A percentile compares a stretch with the other conserved stretches of the same genome.
phyloP scores from a whole-genome alignment of 2,329 filamentous ascomycete species.

The Sclerotinia sclerotiorum region DNA sequence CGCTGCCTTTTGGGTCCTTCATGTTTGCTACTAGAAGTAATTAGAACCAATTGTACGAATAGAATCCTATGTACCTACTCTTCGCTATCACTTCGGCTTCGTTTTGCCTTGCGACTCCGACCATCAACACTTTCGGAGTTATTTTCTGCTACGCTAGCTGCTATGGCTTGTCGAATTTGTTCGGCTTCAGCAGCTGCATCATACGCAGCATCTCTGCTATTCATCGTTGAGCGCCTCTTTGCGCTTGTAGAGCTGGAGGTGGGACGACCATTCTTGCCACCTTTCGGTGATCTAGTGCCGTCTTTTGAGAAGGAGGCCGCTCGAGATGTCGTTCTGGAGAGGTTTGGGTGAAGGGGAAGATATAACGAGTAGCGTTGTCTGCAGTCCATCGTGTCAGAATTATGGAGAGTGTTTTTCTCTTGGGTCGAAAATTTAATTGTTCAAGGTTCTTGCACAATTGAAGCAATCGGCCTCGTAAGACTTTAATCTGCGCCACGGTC shows the following conservation, averaged over 20 bases:
- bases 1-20: slow-evolving; percentile 77
- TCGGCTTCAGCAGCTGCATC: slow-evolving; percentile 73
- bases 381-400: slow-evolving; percentile 44
- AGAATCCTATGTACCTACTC: slow-evolving; percentile 63
- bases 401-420: slow-evolving; percentile 21
- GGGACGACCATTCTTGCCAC: slow-evolving; percentile 55
- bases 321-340: slow-evolving; percentile 57
- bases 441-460: slow-evolving; percentile 24
- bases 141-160: slow-evolving; percentile 84
- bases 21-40: slow-evolving; percentile 57
- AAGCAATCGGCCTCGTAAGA: slow-evolving; percentile 40
- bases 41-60: slow-evolving; percentile 26
- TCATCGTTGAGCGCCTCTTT: slow-evolving; percentile 94
- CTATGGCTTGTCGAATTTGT: slow-evolving; percentile 81
- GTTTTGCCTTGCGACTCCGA: slow-evolving; percentile 68
- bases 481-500: slow-evolving; percentile 40
- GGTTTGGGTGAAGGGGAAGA: slow-evolving; percentile 55
- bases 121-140: slow-evolving; percentile 46
- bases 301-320: slow-evolving; percentile 68
- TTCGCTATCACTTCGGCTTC: slow-evolving; percentile 87
- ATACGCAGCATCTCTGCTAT: slow-evolving; percentile 91
- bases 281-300: slow-evolving; percentile 53
- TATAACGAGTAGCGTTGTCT: slow-evolving; percentile 69
- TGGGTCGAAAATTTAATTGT: slow-evolving; percentile 21
- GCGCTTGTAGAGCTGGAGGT: slow-evolving; percentile 45